Base-by-base conservation (phyloP, 805 yeast species). In the Candida sphagnicola region DNA sequence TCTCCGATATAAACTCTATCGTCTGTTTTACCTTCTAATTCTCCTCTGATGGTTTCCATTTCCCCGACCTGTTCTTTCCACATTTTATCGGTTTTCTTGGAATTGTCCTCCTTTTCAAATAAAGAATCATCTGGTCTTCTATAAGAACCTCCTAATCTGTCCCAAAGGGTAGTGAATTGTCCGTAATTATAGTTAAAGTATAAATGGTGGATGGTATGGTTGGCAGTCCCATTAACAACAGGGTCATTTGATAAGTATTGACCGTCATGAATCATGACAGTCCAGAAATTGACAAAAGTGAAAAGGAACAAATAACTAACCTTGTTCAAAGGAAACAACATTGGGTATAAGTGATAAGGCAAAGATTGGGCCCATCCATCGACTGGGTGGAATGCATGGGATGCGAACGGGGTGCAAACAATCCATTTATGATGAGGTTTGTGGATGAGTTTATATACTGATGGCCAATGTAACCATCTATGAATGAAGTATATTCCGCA, bases 371-470 rank as follows among this genome's bases (percentile, higher is more conserved):
- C 70, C 70, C 85, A 93, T 28, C 99, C 99, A 54, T 93, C 99
- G 38, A 93, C 85, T 11, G 99, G 98, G 64, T 93, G 96, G 88
- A 93, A 93, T 18, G 98, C 97, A 57, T 90, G 97, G 6, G 96
- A 87, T 0, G 99, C 99, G 67, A 84, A 93, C 31, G 99, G 99
- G 8, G 99, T 91, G 45, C 98, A 91, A 29, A 93, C 96, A 50
- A 93, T 80, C 99, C 99, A 93, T 68, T 93, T 93, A 75, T 93
- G 99, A 65, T 93, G 99, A 10, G 97, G 97, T 69, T 93, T 93
- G 71, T 93, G 99, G 45, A 93, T 69, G 18, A 54, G 61, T 70
- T 84, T 90, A 77, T 93, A 93, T 29, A 93, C 82, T 13, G 72
- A 50, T 16, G 96, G 97, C 87, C 93, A 88, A 62, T 93, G 99